Percentiles rank a stretch among this genome's conserved stretches.
These are phyloP conservation scores for Aspergillus costaricaensis DNA, from an alignment of 2,329 filamentous ascomycete genomes.

Conservation along the genomic window DNA sequence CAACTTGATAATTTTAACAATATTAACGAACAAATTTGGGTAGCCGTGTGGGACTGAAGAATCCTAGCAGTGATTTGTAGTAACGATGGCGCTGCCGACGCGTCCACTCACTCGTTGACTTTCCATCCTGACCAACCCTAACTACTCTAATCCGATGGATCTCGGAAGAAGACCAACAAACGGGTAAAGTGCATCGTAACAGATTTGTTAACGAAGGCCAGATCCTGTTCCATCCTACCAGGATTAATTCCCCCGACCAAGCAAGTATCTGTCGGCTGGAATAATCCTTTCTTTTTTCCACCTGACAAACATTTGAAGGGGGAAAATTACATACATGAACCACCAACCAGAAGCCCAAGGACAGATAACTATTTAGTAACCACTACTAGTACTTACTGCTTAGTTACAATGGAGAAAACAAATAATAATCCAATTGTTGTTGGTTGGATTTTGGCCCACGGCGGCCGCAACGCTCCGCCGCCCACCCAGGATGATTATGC, in stretches of 20 bases:
- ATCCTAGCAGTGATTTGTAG: neutral
- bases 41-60: neutral
- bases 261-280: neutral
- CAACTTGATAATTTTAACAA: neutral
- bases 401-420: neutral
- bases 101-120: neutral
- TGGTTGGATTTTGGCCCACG: neutral
- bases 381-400: too few species aligned
- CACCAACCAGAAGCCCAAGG: too few species aligned
- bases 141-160: neutral
- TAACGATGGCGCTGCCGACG: neutral
- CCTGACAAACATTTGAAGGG: too few species aligned
- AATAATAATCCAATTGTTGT: neutral
- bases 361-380: too few species aligned
- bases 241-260: neutral
- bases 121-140: neutral
- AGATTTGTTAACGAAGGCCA: neutral
- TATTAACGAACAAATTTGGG: too few species aligned
- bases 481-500: conserved; percentile 3
- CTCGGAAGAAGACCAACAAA: neutral
- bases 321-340: too few species aligned
- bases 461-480: neutral
- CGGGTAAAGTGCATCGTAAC: neutral
- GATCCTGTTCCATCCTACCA: neutral
- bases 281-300: neutral